A percentile compares a stretch with the other conserved stretches of the same genome.
These are phyloP conservation scores for Gonapodya prolifera DNA, from an alignment of 192 early-diverging fungal genomes.

Conservation along the genomic window DNA sequence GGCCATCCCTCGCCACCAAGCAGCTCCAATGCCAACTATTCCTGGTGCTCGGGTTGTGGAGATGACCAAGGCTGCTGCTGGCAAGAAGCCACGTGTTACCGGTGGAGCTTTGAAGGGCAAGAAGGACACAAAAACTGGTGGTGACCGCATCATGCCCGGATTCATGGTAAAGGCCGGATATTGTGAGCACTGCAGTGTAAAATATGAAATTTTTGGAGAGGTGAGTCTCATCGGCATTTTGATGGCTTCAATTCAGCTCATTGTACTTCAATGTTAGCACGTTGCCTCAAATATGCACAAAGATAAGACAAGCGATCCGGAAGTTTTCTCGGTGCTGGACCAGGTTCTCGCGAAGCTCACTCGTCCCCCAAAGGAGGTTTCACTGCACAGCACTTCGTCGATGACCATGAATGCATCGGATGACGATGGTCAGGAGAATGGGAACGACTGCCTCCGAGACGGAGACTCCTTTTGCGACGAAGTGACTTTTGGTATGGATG, in stretches of 20 bases:
- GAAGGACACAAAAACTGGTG: background rate
- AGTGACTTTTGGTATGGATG: background rate
- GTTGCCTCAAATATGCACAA: background rate
- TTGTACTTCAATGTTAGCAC: background rate
- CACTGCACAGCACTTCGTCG: background rate
- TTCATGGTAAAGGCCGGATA: slow-evolving; percentile 5
- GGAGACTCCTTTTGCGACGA: background rate
- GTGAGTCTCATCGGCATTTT: background rate
- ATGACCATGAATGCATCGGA: background rate
- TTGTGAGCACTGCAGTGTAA: slow-evolving; percentile 4
- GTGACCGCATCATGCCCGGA: background rate
- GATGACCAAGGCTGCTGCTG: background rate
- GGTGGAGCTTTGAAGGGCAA: background rate
- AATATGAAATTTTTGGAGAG: background rate
- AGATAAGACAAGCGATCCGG: background rate
- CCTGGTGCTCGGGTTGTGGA: background rate
- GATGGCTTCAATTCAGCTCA: background rate
- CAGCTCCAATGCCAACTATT: background rate
- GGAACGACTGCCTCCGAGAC: background rate
- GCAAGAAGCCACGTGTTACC: background rate
- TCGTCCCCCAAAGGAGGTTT: background rate
- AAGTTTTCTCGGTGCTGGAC: background rate
- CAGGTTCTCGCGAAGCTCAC: background rate
- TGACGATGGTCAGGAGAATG: background rate
- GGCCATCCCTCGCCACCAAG: background rate